phyloP scores from a whole-genome alignment of 805 yeast species.

The Millerozyma miso region DNA sequence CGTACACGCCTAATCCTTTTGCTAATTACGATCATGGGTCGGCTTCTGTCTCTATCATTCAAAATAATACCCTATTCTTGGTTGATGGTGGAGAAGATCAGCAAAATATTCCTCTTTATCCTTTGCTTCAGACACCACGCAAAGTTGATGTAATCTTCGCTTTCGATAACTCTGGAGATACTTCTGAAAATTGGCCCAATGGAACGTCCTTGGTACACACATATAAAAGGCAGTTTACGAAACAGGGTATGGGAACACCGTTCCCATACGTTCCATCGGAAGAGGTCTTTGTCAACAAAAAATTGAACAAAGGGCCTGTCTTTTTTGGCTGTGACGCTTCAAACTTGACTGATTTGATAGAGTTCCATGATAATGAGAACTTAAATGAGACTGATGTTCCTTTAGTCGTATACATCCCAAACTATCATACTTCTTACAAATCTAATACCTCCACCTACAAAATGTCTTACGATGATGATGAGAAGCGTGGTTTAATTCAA shows the following conservation, averaged over 20 bases:
- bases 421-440: slow-evolving; percentile 29
- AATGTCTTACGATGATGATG: slow-evolving; percentile 29
- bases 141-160: slow-evolving; percentile 39
- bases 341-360: slow-evolving; percentile 37
- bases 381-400: slow-evolving; percentile 29
- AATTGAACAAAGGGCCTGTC: slow-evolving; percentile 40
- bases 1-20: slow-evolving; percentile 40
- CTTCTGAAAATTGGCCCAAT: slow-evolving; percentile 37
- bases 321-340: slow-evolving; percentile 40
- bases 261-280: slow-evolving; percentile 79
- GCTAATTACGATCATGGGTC: slow-evolving; percentile 19
- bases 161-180: slow-evolving; percentile 40
- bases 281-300: slow-evolving; percentile 53
- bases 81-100: slow-evolving; percentile 43
- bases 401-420: slow-evolving; percentile 35
- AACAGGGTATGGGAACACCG: slow-evolving; percentile 54
- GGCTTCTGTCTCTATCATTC: slow-evolving; percentile 11
- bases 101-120: slow-evolving; percentile 40
- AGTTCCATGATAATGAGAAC: slow-evolving; percentile 16
- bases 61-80: slow-evolving; percentile 28
- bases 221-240: slow-evolving; percentile 29
- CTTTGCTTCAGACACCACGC: slow-evolving; percentile 34
- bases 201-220: slow-evolving; percentile 37
- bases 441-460: slow-evolving; percentile 33
- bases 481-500: slow-evolving; percentile 32